Conservation (phyloP, 306 rosid genomes). For the Quercus cerris region DNA sequence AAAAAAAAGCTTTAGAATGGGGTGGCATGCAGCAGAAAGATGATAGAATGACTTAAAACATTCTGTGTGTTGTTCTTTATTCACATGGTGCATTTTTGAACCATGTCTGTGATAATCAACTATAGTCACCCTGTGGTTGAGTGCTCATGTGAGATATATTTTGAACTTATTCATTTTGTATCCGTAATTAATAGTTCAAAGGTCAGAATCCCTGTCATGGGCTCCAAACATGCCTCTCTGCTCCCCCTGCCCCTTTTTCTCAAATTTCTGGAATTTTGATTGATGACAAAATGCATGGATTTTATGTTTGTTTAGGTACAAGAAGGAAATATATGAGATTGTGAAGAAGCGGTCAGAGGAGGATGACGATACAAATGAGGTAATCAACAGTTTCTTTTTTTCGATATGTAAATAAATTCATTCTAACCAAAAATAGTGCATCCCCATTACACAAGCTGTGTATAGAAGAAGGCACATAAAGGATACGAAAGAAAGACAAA, state of each 20-base stretch:
- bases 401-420: too few relatives aligned
- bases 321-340: slow-evolving; percentile 74
- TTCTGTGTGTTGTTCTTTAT: background rate
- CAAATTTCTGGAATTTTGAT: background rate
- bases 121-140: background rate
- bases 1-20: background rate
- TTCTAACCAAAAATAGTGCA: too few relatives aligned
- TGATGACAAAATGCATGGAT: background rate
- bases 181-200: background rate
- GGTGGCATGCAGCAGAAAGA: background rate
- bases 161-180: background rate
- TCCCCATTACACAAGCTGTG: too few relatives aligned
- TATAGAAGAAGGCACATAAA: too few relatives aligned
- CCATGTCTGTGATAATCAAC: background rate
- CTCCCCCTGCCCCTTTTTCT: too few relatives aligned
- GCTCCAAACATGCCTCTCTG: background rate
- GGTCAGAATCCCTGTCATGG: background rate
- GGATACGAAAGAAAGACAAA: too few relatives aligned
- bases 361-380: slow-evolving; percentile 67
- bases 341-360: slow-evolving; percentile 78
- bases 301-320: slow-evolving; percentile 49
- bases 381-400: slow-evolving; percentile 19
- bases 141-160: background rate
- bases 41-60: background rate
- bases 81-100: background rate